A percentile compares a stretch with the other conserved stretches of the same genome.
Evolutionary conservation across 495 filamentous ascomycete species (phyloP).

Genomic region (Podospora pseudopauciseta): DNA sequence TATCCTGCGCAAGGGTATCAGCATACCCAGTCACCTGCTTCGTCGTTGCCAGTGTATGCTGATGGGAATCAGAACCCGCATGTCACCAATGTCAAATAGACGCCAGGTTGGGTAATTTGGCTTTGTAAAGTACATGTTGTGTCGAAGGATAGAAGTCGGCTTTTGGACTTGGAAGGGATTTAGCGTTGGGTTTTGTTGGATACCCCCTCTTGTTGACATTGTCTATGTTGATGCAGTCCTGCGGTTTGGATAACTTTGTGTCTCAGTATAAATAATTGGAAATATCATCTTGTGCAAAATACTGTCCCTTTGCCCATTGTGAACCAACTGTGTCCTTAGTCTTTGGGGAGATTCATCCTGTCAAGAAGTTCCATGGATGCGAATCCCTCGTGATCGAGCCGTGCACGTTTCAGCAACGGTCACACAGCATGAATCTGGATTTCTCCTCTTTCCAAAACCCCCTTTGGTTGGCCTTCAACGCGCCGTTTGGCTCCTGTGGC

Average conservation of each 20-base stretch:
- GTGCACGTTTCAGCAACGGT: not conserved
- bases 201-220: not conserved
- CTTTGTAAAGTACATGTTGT: not conserved
- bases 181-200: not conserved
- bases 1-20: not conserved
- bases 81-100: not conserved
- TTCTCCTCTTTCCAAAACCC: not conserved
- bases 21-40: not conserved
- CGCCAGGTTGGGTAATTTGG: not conserved
- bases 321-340: no score
- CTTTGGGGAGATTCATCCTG: no score
- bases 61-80: not conserved
- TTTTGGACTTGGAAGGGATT: not conserved
- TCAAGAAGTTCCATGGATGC: no score
- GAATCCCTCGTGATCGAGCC: not conserved
- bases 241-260: not conserved
- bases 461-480: no score
- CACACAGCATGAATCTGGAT: not conserved
- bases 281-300: no score
- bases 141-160: not conserved
- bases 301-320: no score
- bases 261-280: no score
- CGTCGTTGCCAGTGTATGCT: not conserved
- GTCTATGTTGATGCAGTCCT: not conserved
- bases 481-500: not conserved